Evolutionary conservation across 106 monocot genomes (phyloP), one percentile per base, ranked within the genome.

Genomic region (Apostasia ramifera): DNA sequence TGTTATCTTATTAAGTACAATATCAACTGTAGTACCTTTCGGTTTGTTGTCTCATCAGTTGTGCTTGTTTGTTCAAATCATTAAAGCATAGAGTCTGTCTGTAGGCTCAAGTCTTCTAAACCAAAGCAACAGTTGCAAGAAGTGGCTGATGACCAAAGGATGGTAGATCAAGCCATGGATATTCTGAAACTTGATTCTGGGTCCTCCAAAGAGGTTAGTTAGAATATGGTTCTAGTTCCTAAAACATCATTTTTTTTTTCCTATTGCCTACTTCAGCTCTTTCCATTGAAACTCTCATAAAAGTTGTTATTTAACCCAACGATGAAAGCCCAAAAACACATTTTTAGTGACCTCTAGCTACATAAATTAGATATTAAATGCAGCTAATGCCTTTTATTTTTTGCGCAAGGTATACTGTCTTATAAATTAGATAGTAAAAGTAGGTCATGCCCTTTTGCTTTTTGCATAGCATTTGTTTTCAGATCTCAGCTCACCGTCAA

Each of bases 141-240:
- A 57, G 65, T 57, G 59, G 61, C 5, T 54, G 65, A 75, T 3
- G 53, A 14, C 8, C 61, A 65, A 39, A 69, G 5, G 42, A 70
- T 70, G 44, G 43, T 4, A 6, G 68, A 53, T 14, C 49, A 49
- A 48, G 50, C 48, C 47, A n/a, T 65, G 39, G 54, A 14, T 6
- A 60, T 45, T 43, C 12, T 44, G 10, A 73, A 60, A 53, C 40
- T 8, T n/a, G 44, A 68, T 79, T 79, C 68, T 57, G 73, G 53
- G 69, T 70, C 57, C 6, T 66, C 70, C 8, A 66, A 70, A 45
- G 56, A 80, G 80, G 80, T 74, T 14, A 64, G 42, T 62, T 44
- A 44, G 62, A 13, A 45, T 62, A 40, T 6, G 26, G 39, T 59
- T 8, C 5, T 58, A 58, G 58, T 59, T 7, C 59, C 42, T 12